These are phyloP conservation scores for Diplodia scrobiculata DNA, from an alignment of 2,329 filamentous ascomycete species.

Conservation along the genomic window DNA sequence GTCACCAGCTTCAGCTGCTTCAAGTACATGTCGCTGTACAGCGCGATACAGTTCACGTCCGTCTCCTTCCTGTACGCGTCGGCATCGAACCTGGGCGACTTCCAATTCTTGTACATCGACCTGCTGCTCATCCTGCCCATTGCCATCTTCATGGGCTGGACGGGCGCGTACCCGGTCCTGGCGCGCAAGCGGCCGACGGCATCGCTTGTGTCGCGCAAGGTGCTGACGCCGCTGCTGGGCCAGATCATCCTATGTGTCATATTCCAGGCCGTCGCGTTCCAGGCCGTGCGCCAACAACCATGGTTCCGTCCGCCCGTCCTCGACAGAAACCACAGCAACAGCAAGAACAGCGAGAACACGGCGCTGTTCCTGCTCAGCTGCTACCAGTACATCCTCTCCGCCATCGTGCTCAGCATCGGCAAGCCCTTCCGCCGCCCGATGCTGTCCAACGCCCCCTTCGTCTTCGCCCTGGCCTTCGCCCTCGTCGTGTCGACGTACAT, in stretches of 20 bases:
- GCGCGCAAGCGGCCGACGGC: constrained; percentile 86
- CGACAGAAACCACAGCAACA: constrained; percentile 76
- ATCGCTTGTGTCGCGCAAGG: constrained; percentile 87
- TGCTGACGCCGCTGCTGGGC: constrained; percentile 83
- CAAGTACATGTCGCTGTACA: constrained; percentile 99
- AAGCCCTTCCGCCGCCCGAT: constrained; percentile 83
- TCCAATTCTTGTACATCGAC: constrained; percentile 97
- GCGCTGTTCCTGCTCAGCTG: constrained; percentile 86
- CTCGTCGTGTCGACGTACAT: constrained; percentile 74
- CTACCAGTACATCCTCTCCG: constrained; percentile 92
- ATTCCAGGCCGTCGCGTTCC: constrained; percentile 73
- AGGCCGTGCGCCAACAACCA: constrained; percentile 72
- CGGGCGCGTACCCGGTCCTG: constrained; percentile 75
- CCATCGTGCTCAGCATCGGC: constrained; percentile 87
- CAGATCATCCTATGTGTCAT: constrained; percentile 81
- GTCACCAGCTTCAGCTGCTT: constrained; percentile 99
- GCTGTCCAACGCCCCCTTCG: constrained; percentile 62
- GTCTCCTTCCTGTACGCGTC: constrained; percentile 95
- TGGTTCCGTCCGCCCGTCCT: constrained; percentile 84
- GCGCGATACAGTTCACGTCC: constrained; percentile 97
- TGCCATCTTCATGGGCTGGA: constrained; percentile 99
- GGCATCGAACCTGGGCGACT: constrained; percentile 92
- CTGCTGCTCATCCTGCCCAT: constrained; percentile 89
- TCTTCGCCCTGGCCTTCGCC: constrained; percentile 66
- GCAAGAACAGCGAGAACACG: constrained; percentile 91